Conservation (phyloP, 371 early-diverging fungal species). For the Smittium mucronatum region DNA sequence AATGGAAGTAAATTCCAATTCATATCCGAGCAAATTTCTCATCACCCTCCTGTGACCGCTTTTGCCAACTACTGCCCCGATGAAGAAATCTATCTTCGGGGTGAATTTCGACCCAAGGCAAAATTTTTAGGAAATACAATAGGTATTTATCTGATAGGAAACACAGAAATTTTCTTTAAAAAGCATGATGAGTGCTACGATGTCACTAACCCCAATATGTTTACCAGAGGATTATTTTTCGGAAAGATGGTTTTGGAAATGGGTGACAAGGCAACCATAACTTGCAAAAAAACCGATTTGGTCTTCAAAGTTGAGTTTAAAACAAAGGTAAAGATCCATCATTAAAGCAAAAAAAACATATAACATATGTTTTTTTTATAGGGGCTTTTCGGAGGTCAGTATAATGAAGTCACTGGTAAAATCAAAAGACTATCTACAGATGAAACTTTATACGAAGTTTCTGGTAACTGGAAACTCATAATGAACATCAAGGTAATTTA, state of each 20-base stretch:
- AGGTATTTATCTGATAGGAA: slow-evolving; percentile 77
- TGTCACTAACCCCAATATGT: slow-evolving; percentile 81
- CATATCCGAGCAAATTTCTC: slow-evolving; percentile 89
- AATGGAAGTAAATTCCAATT: slow-evolving; percentile 65
- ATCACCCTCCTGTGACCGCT: slow-evolving; percentile 90
- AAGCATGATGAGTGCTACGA: slow-evolving; percentile 59
- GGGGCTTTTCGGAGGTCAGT: slow-evolving; percentile 71
- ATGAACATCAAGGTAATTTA: slow-evolving; percentile 43
- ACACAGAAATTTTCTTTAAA: slow-evolving; percentile 44
- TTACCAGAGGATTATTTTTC: slow-evolving; percentile 81
- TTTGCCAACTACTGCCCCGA: slow-evolving; percentile 76
- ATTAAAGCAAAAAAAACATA: too few species aligned
- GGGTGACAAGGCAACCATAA: slow-evolving; percentile 63
- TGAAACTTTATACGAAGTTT: slow-evolving; percentile 52
- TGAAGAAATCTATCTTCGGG: slow-evolving; percentile 61
- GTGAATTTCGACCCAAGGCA: slow-evolving; percentile 76
- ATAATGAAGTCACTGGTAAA: slow-evolving; percentile 71
- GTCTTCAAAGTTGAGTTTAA: slow-evolving; percentile 77
- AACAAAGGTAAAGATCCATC: slow-evolving; percentile 53
- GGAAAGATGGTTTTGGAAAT: slow-evolving; percentile 91
- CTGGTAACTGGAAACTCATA: slow-evolving; percentile 77
- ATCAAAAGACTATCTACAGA: slow-evolving; percentile 64
- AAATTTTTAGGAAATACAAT: slow-evolving; percentile 89
- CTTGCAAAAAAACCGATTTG: slow-evolving; percentile 59
- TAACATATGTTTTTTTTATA: too few species aligned